Percentiles rank a stretch among this genome's conserved stretches.
These are phyloP conservation scores for Magnolia changhungtana DNA, from an alignment of 164 flowering plant species.

Conservation along the genomic window DNA sequence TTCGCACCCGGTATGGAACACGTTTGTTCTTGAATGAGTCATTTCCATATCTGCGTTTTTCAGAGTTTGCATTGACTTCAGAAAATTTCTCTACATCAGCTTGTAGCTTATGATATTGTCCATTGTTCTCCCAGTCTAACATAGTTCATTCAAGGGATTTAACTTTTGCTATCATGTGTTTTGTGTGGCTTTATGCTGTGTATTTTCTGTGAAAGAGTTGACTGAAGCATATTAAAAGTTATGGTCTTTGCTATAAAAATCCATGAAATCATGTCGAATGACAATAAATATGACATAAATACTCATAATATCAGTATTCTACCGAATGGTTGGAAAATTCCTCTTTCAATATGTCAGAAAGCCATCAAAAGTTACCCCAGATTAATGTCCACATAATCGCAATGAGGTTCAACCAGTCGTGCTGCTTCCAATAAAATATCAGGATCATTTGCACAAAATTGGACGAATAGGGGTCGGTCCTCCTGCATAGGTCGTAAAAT, in stretches of 20 bases:
- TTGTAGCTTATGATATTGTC: too few species aligned
- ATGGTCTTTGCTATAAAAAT: neutral
- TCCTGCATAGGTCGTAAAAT: constrained; percentile 50
- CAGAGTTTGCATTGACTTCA: too few species aligned
- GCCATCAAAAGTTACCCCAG: constrained; percentile 54
- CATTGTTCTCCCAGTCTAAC: too few species aligned
- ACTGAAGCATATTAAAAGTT: neutral
- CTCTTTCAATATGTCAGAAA: neutral
- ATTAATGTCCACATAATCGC: constrained; percentile 96
- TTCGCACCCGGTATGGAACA: too few species aligned
- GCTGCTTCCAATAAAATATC: constrained; percentile 75
- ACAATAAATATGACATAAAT: neutral
- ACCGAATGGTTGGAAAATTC: neutral
- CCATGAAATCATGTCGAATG: neutral
- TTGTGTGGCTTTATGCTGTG: too few species aligned
- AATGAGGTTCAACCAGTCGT: constrained; percentile 59
- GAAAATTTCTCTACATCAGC: too few species aligned
- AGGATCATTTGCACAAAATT: constrained; percentile 98
- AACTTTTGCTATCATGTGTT: too few species aligned
- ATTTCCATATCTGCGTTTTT: too few species aligned
- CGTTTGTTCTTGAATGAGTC: too few species aligned
- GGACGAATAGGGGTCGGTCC: constrained; percentile 95
- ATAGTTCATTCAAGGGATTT: too few species aligned
- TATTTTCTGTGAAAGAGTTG: too few species aligned
- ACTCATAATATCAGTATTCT: neutral